These are phyloP conservation scores for Pseudogymnoascus sp. DNA, from an alignment of 2,329 filamentous ascomycete species.

Conservation along the genomic window DNA sequence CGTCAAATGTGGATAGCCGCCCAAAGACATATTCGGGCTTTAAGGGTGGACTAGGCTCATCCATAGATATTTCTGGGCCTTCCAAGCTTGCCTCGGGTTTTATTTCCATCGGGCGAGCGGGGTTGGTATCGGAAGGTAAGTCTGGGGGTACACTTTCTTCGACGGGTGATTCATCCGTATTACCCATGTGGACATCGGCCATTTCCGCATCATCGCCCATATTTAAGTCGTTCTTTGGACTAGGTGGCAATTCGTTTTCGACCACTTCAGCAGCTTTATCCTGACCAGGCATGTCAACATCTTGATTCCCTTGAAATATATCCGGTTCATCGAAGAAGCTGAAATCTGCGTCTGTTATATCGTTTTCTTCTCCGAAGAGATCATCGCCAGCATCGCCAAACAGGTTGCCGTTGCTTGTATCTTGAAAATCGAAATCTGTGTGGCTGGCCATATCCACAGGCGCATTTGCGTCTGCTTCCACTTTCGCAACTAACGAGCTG, in stretches of 20 bases:
- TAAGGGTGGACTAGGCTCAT: constrained; percentile 4
- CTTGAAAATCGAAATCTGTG: constrained; percentile 17
- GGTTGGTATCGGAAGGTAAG: not conserved
- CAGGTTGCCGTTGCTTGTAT: constrained; percentile 45
- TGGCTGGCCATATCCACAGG: not conserved
- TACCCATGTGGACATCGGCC: constrained; percentile 1
- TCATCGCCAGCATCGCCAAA: constrained; percentile 63
- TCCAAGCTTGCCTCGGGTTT: not conserved
- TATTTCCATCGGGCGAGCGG: not conserved
- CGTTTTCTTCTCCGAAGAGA: constrained; percentile 58
- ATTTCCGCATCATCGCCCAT: not conserved
- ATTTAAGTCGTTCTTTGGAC: not conserved
- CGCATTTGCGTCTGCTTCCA: not conserved
- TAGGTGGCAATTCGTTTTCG: not conserved
- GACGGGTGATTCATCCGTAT: not conserved
- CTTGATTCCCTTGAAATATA: constrained; percentile 19
- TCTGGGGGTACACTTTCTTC: not conserved
- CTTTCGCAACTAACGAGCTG: not conserved
- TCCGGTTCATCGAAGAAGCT: constrained; percentile 67
- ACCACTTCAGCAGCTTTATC: not conserved
- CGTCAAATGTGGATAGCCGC: constrained; percentile 4
- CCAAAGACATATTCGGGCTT: constrained; percentile 8
- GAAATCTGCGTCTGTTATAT: constrained; percentile 76
- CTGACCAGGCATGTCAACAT: constrained; percentile 12
- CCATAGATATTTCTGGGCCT: not conserved